Evolutionary conservation across 1,284 basidiomycete genomes (phyloP), one percentile per base, ranked within the genome.

Genomic region (Moesziomyces sp.): DNA sequence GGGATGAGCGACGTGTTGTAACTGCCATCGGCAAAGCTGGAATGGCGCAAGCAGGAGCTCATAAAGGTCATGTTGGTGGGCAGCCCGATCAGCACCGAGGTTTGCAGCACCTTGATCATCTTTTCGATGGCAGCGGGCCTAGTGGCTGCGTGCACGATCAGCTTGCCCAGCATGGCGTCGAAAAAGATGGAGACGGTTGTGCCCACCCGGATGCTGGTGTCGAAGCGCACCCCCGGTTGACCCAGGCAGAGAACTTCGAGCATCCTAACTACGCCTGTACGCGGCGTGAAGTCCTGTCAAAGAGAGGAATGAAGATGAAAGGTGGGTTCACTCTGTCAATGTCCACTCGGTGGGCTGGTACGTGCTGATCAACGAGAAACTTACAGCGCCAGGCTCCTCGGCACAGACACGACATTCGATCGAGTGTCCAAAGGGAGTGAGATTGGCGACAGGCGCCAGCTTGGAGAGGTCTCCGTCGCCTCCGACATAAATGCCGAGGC

Each of bases 391-490:
- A 0, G 90, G 89, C 62, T 90, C 89, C 83, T 91, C 90, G 50
- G 88, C 88, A 72, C 91, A 91, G 7, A 91, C 78, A 7, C 90
- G 87, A 1, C 85, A 88, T 83, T 92, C 90, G 53, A 91, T 89
- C 0, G 89, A 87, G 70, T 77, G 76, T 1, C 84, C 84, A 28
- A 47, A 65, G 52, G 65, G 79, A 55, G 24, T 74, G 34, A 38
- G 50, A 52, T 38, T 71, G 14, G 88, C 86, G 0, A 71, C 52
- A 2, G 74, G 71, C 19, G 85, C 62, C 0, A 80, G 52, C 5
- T 62, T 56, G 7, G 84, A 80, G 55, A 85, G 86, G 1, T 87
- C 52, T 79, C 80, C 80, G 85, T 86, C 53, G 83, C 83, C 49
- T 47, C 53, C 68, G 48, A 77, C 72, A 13, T 48, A 48, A 18